Percentiles rank a stretch among this genome's conserved stretches.
These are phyloP conservation scores for Lactifluus rugatus DNA, from an alignment of 768 basidiomycete species.

Conservation along the genomic window DNA sequence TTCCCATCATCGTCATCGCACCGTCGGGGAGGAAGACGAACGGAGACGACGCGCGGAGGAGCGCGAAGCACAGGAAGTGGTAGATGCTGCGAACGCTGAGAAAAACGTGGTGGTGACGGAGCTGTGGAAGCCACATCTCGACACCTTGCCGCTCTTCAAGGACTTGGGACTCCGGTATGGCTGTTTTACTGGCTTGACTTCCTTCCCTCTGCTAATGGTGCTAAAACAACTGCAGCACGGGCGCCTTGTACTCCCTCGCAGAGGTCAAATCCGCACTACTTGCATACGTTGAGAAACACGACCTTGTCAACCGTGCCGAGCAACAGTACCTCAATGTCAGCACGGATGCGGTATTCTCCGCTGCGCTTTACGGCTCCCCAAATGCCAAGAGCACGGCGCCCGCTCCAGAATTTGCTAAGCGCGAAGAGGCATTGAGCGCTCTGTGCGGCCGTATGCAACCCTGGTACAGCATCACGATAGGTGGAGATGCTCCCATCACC, in stretches of 20 bases:
- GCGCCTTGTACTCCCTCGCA: constrained; percentile 41
- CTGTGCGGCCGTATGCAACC: constrained; percentile 61
- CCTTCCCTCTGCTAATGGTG: not conserved
- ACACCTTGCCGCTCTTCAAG: constrained; percentile 50
- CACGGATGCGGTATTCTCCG: constrained; percentile 25
- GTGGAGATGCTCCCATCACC: constrained; percentile 44
- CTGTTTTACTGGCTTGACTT: not conserved
- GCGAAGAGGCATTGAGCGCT: constrained; percentile 50
- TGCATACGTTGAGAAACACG: constrained; percentile 48
- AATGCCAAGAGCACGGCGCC: constrained; percentile 19
- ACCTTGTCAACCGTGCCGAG: constrained; percentile 56
- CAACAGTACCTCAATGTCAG: constrained; percentile 67
- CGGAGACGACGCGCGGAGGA: constrained; percentile 52
- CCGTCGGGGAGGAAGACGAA: constrained; percentile 55
- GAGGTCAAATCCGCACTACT: constrained; percentile 53
- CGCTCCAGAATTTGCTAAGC: constrained; percentile 45
- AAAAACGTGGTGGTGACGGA: constrained; percentile 49
- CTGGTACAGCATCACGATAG: constrained; percentile 57
- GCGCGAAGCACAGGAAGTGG: constrained; percentile 43
- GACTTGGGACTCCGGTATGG: constrained; percentile 39
- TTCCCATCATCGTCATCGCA: constrained; percentile 43
- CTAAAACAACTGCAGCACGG: constrained; percentile 31
- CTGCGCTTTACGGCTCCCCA: constrained; percentile 26
- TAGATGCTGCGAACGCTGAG: constrained; percentile 37
- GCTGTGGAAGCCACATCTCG: constrained; percentile 65